Base-by-base conservation (phyloP, 2,329 filamentous ascomycete genomes). In the Aspergillus pseudoterreus region DNA sequence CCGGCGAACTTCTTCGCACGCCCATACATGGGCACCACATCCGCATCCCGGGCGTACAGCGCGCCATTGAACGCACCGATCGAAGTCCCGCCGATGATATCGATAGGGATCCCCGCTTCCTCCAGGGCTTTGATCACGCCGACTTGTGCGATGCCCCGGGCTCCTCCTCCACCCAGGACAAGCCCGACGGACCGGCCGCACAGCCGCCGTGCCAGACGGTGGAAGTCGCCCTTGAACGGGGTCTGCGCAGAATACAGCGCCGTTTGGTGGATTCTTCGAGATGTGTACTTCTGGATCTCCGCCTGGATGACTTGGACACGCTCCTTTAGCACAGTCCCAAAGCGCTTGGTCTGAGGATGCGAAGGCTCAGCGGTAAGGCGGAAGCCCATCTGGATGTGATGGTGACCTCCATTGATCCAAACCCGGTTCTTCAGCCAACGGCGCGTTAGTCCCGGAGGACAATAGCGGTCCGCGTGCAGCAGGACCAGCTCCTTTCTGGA, bases 371-470 rank as follows among this genome's bases (percentile, higher is more conserved):
- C 76, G 43, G 88, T 86, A 3, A 86, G 80, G 36, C 87, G 83
- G 69, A 94, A 92, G 0, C 88, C 81, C 94, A 99, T 97, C 64
- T 99, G 94, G 11, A 99, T 88, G 61, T 99, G 94, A 65, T 95
- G 94, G 68, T 99, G 95, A 4, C 92, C 92, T 14, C 94, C 94
- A 59, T 97, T 99, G 71, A 99, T 94, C 94, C 94, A 99, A 55
- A 95, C 85, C 1, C 94, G 86, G 63, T 96, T 96, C 55, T 86
- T 84, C 12, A 99, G 75, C 94, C 94, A 99, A 30, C 87, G 84
- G 47, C 94, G 80, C 0, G 94, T 96, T 33, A 96, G 70, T 0
- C 94, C 94, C 4, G 91, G 86, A 0, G 82, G 80, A 41, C 90
- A 95, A 69, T 92, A 97, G 45, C 92, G 82, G 63, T 99, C 94